phyloP scores from a whole-genome alignment of 768 basidiomycete species.

The Trametes cingulata region DNA sequence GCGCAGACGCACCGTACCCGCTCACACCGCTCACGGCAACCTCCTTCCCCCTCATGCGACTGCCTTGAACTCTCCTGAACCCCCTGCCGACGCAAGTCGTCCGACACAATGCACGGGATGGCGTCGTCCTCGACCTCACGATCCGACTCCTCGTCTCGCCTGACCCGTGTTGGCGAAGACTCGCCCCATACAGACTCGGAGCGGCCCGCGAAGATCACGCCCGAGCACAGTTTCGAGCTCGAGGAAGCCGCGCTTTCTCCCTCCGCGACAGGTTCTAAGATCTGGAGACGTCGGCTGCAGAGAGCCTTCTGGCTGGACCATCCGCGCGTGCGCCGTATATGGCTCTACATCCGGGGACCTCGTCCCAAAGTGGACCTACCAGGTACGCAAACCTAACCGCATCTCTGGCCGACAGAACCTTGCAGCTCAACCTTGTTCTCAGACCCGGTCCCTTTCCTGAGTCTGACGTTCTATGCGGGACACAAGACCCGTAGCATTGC shows the following conservation, averaged over 20 bases:
- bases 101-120: slow-evolving; percentile 9
- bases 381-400: slow-evolving; percentile 36
- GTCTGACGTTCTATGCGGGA: slow-evolving; percentile 44
- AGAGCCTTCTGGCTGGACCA: slow-evolving; percentile 16
- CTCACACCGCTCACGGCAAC: neutral
- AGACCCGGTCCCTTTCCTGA: slow-evolving; percentile 60
- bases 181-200: neutral
- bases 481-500: slow-evolving; percentile 21
- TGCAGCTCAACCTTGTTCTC: slow-evolving; percentile 1
- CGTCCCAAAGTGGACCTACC: slow-evolving; percentile 54
- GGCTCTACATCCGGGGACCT: slow-evolving; percentile 57
- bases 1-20: neutral
- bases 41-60: neutral
- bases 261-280: neutral
- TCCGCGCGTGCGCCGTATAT: slow-evolving; percentile 23
- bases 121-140: slow-evolving; percentile 11
- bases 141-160: slow-evolving; percentile 12
- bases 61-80: neutral
- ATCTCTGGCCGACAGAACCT: neutral
- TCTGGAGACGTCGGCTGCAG: slow-evolving; percentile 1
- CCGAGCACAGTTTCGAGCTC: slow-evolving; percentile 17
- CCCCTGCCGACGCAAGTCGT: neutral
- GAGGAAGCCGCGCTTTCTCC: slow-evolving; percentile 7
- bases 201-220: slow-evolving; percentile 6
- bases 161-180: slow-evolving; percentile 20